Conservation (phyloP, 805 yeast genomes). For the Metschnikowia borealis region DNA sequence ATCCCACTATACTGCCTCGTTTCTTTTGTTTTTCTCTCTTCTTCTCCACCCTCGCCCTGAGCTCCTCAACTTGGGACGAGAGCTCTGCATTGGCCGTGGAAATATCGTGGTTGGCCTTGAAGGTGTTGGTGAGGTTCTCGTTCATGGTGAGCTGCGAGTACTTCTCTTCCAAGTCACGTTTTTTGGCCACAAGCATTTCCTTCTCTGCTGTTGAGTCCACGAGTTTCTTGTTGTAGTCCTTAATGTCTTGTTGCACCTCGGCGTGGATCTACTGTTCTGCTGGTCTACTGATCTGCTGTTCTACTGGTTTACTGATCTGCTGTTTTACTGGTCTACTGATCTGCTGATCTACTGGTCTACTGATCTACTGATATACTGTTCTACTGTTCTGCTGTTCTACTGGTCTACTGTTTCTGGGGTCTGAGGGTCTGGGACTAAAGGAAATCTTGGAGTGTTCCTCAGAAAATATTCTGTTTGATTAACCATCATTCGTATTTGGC, state of each 20-base stretch:
- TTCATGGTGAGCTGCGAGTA: constrained; percentile 35
- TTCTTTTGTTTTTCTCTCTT: constrained; percentile 23
- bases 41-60: constrained; percentile 23
- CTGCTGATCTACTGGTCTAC: too few relatives aligned
- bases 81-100: constrained; percentile 29
- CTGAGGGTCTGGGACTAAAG: too few relatives aligned
- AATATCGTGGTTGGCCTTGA: constrained; percentile 40
- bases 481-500: too few relatives aligned
- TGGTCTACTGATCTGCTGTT: too few relatives aligned
- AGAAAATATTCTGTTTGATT: too few relatives aligned
- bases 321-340: too few relatives aligned
- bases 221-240: constrained; percentile 23
- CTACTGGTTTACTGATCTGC: too few relatives aligned
- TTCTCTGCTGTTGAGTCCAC: constrained; percentile 20
- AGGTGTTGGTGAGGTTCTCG: constrained; percentile 34
- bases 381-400: too few relatives aligned
- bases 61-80: constrained; percentile 28
- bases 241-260: constrained; percentile 24
- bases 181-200: constrained; percentile 13
- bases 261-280: too few relatives aligned
- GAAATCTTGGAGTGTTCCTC: too few relatives aligned
- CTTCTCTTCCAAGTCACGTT: constrained; percentile 19
- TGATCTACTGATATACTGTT: too few relatives aligned
- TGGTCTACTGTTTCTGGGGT: too few relatives aligned
- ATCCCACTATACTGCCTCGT: background rate